A percentile compares a stretch with the other conserved stretches of the same genome.
Conservation (phyloP, 176 grass and related monocot species). For the Elaeis guineensis region DNA sequence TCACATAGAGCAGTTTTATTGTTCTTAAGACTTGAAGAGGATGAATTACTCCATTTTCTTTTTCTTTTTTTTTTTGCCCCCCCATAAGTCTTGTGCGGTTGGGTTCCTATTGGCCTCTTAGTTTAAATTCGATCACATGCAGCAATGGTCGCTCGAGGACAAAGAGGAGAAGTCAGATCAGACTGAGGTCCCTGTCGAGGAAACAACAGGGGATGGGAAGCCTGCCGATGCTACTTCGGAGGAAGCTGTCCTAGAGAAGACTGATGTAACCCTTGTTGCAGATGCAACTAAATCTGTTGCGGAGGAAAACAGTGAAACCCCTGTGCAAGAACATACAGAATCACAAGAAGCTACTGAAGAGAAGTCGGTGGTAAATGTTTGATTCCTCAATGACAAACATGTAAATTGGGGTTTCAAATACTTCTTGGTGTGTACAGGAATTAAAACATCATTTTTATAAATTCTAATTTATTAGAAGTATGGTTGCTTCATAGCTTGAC, state of each 20-base stretch:
- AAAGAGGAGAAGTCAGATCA: conserved; percentile 33
- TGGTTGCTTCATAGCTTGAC: conserved; percentile 39
- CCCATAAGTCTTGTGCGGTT: too few species aligned
- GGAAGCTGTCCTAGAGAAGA: conserved; percentile 9
- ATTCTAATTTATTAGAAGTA: too few species aligned
- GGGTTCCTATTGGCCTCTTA: too few species aligned
- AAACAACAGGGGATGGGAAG: conserved; percentile 33
- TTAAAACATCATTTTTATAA: too few species aligned
- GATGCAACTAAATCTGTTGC: conserved; percentile 24
- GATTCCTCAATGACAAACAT: neutral
- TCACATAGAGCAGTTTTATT: too few species aligned
- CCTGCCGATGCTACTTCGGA: conserved; percentile 9
- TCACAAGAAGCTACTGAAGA: conserved; percentile 20
- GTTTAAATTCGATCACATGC: neutral
- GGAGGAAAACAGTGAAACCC: conserved; percentile 32
- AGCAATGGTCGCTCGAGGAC: conserved; percentile 58
- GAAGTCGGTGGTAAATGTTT: conserved; percentile 63
- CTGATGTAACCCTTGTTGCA: conserved; percentile 18
- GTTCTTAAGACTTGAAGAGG: too few species aligned
- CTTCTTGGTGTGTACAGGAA: too few species aligned
- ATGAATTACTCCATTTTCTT: too few species aligned
- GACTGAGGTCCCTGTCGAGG: conserved; percentile 14
- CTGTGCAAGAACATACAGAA: conserved; percentile 22
- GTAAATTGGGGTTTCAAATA: too few species aligned
- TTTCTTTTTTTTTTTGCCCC: too few species aligned